Evolutionary conservation across 495 filamentous ascomycete species (phyloP).

Genomic region (Podospora comata): DNA sequence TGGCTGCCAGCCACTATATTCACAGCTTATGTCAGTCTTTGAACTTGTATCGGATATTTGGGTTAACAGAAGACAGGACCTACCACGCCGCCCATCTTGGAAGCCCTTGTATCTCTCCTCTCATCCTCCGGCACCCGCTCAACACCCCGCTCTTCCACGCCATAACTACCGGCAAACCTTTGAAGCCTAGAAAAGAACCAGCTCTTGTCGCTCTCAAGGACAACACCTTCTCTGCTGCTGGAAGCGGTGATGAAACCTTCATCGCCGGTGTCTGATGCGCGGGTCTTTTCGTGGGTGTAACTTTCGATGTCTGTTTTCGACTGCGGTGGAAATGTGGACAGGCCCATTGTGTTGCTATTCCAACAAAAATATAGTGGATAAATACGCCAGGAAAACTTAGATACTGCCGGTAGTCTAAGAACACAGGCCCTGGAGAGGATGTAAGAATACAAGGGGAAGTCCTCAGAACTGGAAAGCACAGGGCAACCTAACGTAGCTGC

Average conservation of each 20-base stretch:
- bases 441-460: not conserved
- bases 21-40: not conserved
- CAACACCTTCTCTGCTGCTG: constrained; percentile 55
- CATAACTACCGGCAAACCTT: constrained; percentile 63
- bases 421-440: no score
- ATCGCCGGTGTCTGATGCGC: not conserved
- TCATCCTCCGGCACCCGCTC: constrained; percentile 76
- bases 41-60: not conserved
- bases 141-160: constrained; percentile 76
- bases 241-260: not conserved
- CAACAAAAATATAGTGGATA: not conserved
- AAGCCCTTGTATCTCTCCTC: constrained; percentile 61
- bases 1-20: constrained; percentile 75
- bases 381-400: no score
- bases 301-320: not conserved
- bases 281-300: not conserved
- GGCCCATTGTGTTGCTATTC: not conserved
- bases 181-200: constrained; percentile 63
- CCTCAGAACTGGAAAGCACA: not conserved
- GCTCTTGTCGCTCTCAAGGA: constrained; percentile 58
- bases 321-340: not conserved
- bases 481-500: not conserved
- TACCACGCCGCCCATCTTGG: constrained; percentile 75
- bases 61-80: constrained; percentile 21
- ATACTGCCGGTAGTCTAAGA: no score